phyloP scores from a whole-genome alignment of 2,329 filamentous ascomycete species.

The Coniella lustricola region DNA sequence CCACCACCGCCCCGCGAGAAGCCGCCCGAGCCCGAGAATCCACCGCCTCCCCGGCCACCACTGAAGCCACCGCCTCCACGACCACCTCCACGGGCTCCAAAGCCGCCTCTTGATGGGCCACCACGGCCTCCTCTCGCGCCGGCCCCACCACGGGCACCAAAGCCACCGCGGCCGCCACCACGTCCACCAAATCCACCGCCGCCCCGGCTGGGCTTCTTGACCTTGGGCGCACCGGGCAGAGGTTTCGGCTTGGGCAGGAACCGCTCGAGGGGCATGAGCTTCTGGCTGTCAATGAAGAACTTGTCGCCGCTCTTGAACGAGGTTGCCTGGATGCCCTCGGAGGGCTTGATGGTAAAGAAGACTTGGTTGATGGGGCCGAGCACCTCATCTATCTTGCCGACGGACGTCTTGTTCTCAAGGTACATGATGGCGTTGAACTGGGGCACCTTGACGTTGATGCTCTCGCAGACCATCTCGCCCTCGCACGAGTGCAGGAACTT shows the following conservation, averaged over 20 bases:
- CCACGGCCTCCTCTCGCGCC: slow-evolving; percentile 20
- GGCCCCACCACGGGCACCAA: slow-evolving; percentile 26
- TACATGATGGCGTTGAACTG: slow-evolving; percentile 99
- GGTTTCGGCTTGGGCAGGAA: slow-evolving; percentile 93
- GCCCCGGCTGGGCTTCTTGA: slow-evolving; percentile 53
- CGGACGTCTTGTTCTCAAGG: slow-evolving; percentile 94
- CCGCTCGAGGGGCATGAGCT: slow-evolving; percentile 88
- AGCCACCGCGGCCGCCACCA: slow-evolving; percentile 30
- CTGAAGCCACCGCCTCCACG: slow-evolving; percentile 23
- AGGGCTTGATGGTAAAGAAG: slow-evolving; percentile 96
- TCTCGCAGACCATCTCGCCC: slow-evolving; percentile 96
- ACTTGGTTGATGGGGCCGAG: slow-evolving; percentile 96
- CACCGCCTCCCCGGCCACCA: slow-evolving; percentile 17
- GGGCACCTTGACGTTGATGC: slow-evolving; percentile 88
- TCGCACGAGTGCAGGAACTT: slow-evolving; percentile 90
- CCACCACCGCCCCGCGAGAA: slow-evolving; percentile 25
- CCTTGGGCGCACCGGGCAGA: slow-evolving; percentile 50
- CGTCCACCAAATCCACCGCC: slow-evolving; percentile 45
- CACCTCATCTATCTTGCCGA: slow-evolving; percentile 98
- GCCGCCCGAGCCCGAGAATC: slow-evolving; percentile 19
- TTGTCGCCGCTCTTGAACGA: slow-evolving; percentile 96
- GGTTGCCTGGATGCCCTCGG: slow-evolving; percentile 89
- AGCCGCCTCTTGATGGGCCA: slow-evolving; percentile 21
- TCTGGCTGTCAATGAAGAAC: slow-evolving; percentile 93
- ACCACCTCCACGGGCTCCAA: slow-evolving; percentile 22